A percentile compares a stretch with the other conserved stretches of the same genome.
Conservation (phyloP, 495 filamentous ascomycete genomes). For the Trichoderma asperelloides region DNA sequence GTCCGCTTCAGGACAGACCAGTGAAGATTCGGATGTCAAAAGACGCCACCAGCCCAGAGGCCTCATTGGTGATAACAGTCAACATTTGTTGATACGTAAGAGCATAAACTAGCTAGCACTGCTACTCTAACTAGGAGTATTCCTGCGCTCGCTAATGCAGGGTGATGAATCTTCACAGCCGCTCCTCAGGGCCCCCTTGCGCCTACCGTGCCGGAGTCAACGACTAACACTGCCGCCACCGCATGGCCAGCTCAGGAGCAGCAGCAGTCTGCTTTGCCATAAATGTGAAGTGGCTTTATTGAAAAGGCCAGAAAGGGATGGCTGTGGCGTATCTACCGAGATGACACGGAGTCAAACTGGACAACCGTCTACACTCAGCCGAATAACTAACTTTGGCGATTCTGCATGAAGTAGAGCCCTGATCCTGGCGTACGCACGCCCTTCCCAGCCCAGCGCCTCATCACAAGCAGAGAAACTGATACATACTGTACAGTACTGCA, state of each 20-base stretch:
- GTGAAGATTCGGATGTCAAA: neutral
- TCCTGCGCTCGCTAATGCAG: neutral
- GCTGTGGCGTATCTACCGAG: neutral
- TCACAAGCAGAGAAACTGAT: too few relatives aligned
- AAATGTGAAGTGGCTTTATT: neutral
- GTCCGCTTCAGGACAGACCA: neutral
- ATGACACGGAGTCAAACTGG: neutral
- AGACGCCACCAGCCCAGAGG: too few relatives aligned
- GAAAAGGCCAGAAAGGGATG: neutral
- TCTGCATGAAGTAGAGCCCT: too few relatives aligned
- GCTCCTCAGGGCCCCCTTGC: neutral
- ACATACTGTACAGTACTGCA: too few relatives aligned
- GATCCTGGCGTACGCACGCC: too few relatives aligned
- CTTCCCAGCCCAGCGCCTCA: too few relatives aligned
- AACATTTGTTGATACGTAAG: neutral
- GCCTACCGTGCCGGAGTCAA: too few relatives aligned
- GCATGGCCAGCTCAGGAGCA: too few relatives aligned
- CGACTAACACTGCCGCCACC: too few relatives aligned
- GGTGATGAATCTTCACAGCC: neutral
- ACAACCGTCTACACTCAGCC: neutral
- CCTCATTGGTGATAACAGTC: neutral
- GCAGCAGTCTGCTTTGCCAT: too few relatives aligned
- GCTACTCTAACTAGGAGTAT: neutral
- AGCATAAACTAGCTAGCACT: neutral
- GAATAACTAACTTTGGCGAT: neutral